Evolutionary conservation across 768 basidiomycete species (phyloP).

Genomic region (Chalciporus sphaerocephalus): DNA sequence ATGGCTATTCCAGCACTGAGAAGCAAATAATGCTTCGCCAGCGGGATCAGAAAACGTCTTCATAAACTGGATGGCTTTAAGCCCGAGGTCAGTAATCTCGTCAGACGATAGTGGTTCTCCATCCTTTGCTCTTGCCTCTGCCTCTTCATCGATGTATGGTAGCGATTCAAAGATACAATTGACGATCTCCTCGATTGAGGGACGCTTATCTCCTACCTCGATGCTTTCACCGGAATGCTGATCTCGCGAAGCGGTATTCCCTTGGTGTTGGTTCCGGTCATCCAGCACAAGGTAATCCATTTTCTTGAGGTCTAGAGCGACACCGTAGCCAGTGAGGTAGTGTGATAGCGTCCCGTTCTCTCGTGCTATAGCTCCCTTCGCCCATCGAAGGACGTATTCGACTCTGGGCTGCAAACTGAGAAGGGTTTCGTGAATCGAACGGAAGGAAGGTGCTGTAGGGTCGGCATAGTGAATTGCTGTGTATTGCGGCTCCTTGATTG

Average conservation of each 20-base stretch:
- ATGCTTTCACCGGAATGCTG: neutral
- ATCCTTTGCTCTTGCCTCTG: slow-evolving; percentile 34
- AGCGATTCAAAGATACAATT: slow-evolving; percentile 30
- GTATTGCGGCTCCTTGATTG: slow-evolving; percentile 45
- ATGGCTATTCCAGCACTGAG: slow-evolving; percentile 20
- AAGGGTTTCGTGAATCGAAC: slow-evolving; percentile 64
- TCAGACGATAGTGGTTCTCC: slow-evolving; percentile 45
- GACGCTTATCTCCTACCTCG: slow-evolving; percentile 7
- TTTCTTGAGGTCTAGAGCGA: slow-evolving; percentile 90
- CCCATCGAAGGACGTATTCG: slow-evolving; percentile 68
- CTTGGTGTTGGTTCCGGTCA: slow-evolving; percentile 50
- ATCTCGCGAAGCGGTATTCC: neutral
- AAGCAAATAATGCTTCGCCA: slow-evolving; percentile 34
- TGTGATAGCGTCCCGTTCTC: slow-evolving; percentile 32
- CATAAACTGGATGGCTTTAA: slow-evolving; percentile 74
- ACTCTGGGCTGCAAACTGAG: slow-evolving; percentile 46
- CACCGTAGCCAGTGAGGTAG: slow-evolving; percentile 85
- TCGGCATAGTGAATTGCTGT: slow-evolving; percentile 80
- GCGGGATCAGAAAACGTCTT: slow-evolving; percentile 49
- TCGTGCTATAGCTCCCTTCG: slow-evolving; percentile 30
- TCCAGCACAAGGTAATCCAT: slow-evolving; percentile 95
- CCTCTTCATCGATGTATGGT: slow-evolving; percentile 25
- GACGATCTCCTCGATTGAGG: slow-evolving; percentile 20
- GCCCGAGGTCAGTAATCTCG: slow-evolving; percentile 63
- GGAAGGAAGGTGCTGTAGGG: slow-evolving; percentile 61